Percentiles rank a stretch among this genome's conserved stretches.
These are phyloP conservation scores for Eimeria necatrix DNA, from an alignment of 169 alveolate genomes.

Conservation along the genomic window DNA sequence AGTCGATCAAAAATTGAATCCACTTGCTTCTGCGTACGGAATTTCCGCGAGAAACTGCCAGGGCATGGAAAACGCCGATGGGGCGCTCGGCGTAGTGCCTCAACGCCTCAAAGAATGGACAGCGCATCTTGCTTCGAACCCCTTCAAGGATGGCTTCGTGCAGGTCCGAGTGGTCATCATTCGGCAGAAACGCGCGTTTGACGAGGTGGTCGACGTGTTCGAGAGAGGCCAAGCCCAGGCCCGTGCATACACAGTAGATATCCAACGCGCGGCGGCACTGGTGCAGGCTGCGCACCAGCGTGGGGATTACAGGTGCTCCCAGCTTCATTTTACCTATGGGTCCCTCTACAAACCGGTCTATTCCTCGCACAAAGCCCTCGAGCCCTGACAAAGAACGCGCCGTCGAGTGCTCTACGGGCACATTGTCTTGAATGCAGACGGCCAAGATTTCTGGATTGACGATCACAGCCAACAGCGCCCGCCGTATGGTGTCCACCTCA, in stretches of 20 bases:
- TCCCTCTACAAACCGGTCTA: conserved; percentile 82
- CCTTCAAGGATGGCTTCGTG: conserved; percentile 86
- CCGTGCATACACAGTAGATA: conserved; percentile 86
- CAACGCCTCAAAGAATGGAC: conserved; percentile 86
- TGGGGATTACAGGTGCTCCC: conserved; percentile 80
- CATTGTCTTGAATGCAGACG: conserved; percentile 85
- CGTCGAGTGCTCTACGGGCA: conserved; percentile 61
- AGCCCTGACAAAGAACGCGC: conserved; percentile 11
- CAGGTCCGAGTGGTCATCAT: conserved; percentile 86
- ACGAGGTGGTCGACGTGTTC: conserved; percentile 81
- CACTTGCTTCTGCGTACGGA: conserved; percentile 84
- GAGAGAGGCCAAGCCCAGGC: conserved; percentile 82
- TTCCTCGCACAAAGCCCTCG: conserved; percentile 84
- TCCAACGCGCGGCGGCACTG: conserved; percentile 85
- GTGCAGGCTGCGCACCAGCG: conserved; percentile 79
- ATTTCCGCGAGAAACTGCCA: conserved; percentile 87
- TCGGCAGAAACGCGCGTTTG: conserved; percentile 83
- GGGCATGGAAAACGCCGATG: conserved; percentile 88
- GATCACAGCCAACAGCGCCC: conserved; percentile 84
- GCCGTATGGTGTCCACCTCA: conserved; percentile 83
- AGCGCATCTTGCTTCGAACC: conserved; percentile 81
- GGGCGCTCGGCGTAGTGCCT: conserved; percentile 86
- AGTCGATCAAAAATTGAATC: conserved; percentile 84
- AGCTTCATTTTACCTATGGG: conserved; percentile 83
- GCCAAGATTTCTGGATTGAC: conserved; percentile 86